Percentiles rank a stretch among this genome's conserved stretches.
Conservation (phyloP, 305 asterid genomes). For the Fraxinus xanthoxyloides region DNA sequence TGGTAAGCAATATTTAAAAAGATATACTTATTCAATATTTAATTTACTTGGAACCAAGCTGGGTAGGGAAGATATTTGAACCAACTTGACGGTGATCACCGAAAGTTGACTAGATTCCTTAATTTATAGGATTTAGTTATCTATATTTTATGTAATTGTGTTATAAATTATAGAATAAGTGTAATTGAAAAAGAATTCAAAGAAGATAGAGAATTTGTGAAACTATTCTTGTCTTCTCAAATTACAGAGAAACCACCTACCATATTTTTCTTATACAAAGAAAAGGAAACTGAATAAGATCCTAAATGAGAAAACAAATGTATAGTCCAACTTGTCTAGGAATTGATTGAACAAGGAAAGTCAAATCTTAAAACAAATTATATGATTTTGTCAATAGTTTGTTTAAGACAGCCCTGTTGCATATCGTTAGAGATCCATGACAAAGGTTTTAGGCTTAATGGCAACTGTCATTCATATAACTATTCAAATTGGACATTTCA, state of each 20-base stretch:
- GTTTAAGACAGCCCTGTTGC: background rate
- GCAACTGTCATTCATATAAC: background rate
- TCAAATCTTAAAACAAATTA: background rate
- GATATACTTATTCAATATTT: background rate
- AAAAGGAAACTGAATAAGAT: background rate
- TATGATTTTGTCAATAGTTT: background rate
- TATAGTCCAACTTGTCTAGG: background rate
- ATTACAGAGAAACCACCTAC: background rate
- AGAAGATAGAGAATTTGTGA: background rate
- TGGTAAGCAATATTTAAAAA: background rate
- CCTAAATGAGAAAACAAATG: background rate
- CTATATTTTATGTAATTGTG: background rate
- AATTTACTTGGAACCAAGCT: background rate
- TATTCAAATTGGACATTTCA: background rate
- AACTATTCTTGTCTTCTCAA: background rate
- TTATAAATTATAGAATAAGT: background rate
- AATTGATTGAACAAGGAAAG: background rate
- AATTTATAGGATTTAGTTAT: background rate
- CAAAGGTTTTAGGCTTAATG: background rate
- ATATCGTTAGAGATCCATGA: background rate
- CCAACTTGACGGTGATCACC: background rate
- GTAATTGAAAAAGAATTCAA: background rate
- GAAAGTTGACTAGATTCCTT: background rate
- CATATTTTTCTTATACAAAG: background rate
- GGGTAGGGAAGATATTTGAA: background rate